A percentile compares a stretch with the other conserved stretches of the same genome.
Evolutionary conservation across 169 alveolate species (phyloP).

Genomic region (Cryptosporidium felis): DNA sequence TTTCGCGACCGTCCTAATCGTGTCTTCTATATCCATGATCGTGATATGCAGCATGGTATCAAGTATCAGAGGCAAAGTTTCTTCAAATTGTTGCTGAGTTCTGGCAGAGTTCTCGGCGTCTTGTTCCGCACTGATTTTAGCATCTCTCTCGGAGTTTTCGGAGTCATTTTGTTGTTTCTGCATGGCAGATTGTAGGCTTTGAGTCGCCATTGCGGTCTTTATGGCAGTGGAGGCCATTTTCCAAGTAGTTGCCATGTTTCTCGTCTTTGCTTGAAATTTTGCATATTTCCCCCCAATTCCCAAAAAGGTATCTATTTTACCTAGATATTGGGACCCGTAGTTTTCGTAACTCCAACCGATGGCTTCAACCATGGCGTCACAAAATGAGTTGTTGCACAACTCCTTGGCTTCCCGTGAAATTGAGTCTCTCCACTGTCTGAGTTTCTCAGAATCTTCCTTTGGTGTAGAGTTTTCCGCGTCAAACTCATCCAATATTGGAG

Average conservation of each 20-base stretch:
- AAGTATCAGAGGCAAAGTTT: conserved; percentile 83
- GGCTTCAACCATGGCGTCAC: conserved; percentile 85
- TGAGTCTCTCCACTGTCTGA: conserved; percentile 75
- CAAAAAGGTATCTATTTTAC: conserved; percentile 83
- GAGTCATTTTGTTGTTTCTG: conserved; percentile 20
- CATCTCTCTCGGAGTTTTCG: conserved; percentile 74
- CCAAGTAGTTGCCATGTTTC: conserved; percentile 80
- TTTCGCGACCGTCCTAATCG: conserved; percentile 85
- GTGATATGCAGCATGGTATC: conserved; percentile 88
- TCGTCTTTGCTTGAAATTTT: conserved; percentile 82
- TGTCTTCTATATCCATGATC: conserved; percentile 86
- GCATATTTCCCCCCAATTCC: conserved; percentile 86
- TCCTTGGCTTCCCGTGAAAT: conserved; percentile 78
- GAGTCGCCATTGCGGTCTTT: conserved; percentile 82
- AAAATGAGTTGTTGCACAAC: conserved; percentile 84
- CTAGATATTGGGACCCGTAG: conserved; percentile 86
- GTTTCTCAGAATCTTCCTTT: conserved; percentile 68
- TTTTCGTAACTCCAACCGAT: conserved; percentile 91
- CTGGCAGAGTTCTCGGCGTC: conserved; percentile 75
- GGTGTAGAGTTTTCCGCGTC: conserved; percentile 65
- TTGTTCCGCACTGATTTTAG: conserved; percentile 71
- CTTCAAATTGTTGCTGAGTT: conserved; percentile 79
- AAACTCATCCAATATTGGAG: conserved; percentile 26
- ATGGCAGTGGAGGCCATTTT: conserved; percentile 81
- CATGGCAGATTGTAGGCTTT: conserved; percentile 66